These are phyloP conservation scores for Debaryomyces sp. DNA, from an alignment of 1,139 yeast genomes.

Conservation along the genomic window DNA sequence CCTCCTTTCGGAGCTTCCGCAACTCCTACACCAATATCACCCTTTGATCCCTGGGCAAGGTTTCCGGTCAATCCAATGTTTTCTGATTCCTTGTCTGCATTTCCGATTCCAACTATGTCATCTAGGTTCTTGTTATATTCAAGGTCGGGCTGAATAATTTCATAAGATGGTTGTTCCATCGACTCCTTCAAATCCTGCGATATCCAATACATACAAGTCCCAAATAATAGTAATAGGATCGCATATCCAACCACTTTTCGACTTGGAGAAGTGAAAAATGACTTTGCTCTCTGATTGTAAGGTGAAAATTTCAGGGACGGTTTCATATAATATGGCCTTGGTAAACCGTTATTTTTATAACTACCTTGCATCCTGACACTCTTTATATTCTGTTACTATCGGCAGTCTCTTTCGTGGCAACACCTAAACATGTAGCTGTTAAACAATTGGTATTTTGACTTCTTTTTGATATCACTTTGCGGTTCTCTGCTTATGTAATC, in stretches of 20 bases:
- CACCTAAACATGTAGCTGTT: constrained; percentile 1
- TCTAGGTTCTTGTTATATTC: constrained; percentile 23
- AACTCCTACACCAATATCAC: constrained; percentile 46
- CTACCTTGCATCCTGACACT: constrained; percentile 44
- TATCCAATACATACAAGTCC: constrained; percentile 39
- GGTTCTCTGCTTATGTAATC: neutral
- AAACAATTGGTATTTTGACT: neutral
- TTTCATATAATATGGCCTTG: constrained; percentile 54
- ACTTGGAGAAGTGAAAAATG: constrained; percentile 39
- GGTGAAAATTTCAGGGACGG: constrained; percentile 40
- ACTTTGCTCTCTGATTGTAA: constrained; percentile 36
- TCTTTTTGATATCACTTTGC: neutral
- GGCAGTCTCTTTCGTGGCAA: neutral
- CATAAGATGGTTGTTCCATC: constrained; percentile 30
- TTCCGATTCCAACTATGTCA: constrained; percentile 26
- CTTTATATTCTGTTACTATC: constrained; percentile 11
- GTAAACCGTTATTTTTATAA: constrained; percentile 46
- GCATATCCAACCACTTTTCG: constrained; percentile 45
- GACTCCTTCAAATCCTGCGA: constrained; percentile 38
- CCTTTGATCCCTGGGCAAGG: constrained; percentile 45
- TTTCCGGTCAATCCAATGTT: constrained; percentile 44
- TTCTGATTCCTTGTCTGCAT: constrained; percentile 32
- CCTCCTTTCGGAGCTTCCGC: constrained; percentile 56
- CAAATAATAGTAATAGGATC: constrained; percentile 37
- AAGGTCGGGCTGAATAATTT: constrained; percentile 27